A percentile compares a stretch with the other conserved stretches of the same genome.
phyloP scores from a whole-genome alignment of 371 early-diverging fungal genomes.

The Actinomortierella wolfii region DNA sequence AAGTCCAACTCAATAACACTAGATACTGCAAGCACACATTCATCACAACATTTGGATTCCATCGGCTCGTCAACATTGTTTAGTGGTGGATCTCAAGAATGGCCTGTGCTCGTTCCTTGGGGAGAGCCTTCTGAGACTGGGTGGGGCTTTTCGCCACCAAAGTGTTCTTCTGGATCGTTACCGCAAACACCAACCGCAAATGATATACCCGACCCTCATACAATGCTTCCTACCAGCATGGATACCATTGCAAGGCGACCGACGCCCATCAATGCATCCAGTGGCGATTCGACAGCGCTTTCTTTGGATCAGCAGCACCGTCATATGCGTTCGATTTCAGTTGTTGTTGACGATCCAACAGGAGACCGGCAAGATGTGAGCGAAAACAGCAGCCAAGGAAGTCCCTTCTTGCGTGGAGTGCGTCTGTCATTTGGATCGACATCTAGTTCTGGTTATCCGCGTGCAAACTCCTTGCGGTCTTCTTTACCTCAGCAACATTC shows the following conservation, averaged over 20 bases:
- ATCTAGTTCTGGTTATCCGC: conserved; percentile 6
- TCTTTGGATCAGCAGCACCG: conserved; percentile 26
- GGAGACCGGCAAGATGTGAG: conserved; percentile 17
- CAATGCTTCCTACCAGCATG: background rate
- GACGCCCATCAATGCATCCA: too few species aligned
- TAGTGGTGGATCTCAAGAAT: too few species aligned
- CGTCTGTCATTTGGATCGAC: conserved; percentile 16
- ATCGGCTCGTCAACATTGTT: too few species aligned
- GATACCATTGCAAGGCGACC: conserved; percentile 17
- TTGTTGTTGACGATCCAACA: conserved; percentile 40
- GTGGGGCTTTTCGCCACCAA: conserved; percentile 46
- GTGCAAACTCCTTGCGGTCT: conserved; percentile 4
- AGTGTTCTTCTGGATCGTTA: conserved; percentile 1
- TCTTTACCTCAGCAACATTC: conserved; percentile 21
- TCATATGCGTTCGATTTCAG: conserved; percentile 25
- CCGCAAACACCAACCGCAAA: background rate
- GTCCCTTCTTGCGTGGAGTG: conserved; percentile 26
- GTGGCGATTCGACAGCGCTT: conserved; percentile 8
- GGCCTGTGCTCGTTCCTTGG: conserved; percentile 27
- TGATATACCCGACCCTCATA: conserved; percentile 3
- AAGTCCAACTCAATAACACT: too few species aligned
- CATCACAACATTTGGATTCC: too few species aligned
- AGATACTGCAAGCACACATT: too few species aligned
- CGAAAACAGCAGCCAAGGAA: conserved; percentile 34
- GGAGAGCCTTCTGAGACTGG: conserved; percentile 43